Evolutionary conservation across 106 monocot genomes (phyloP), one percentile per base, ranked within the genome.

Genomic region (Dactylorhiza incarnata): DNA sequence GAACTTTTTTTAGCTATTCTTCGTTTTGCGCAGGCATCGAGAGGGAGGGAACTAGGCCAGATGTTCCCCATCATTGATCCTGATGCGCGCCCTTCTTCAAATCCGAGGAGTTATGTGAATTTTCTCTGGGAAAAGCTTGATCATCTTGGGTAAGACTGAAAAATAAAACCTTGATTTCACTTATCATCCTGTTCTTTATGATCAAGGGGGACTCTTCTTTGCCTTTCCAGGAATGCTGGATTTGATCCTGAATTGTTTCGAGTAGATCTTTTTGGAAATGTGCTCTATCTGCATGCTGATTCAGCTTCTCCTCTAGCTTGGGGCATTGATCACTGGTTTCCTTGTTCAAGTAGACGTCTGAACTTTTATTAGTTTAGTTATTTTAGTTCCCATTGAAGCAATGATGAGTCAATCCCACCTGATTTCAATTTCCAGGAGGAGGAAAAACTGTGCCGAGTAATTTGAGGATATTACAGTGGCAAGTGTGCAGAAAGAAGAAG

Each of bases 251-350:
- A 84, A 47, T 56, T 93, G 45, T 96, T 96, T 82, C 86, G 96
- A 16, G 87, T 96, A 13, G 96, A 96, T 56, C 73, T 83, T 5
- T 96, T 79, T 68, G 93, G 96, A 16, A 96, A 96, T 78, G 90
- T 96, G 43, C 83, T 96, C 26, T 93, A 91, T 71, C 75, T 91
- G 14, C 86, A 91, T 52, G 96, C 96, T 4, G 93, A 96, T 77
- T 66, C 82, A 14, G 84, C 90, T 37, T 96, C 93, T 70, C 96
- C 91, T 12, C 89, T 96, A 45, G 86, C 80, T 71, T 96, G 96
- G 96, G 86, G 84, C 29, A 87, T 93, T 25, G 96, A 96, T 81
- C 96, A 96, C 73, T 96, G 96, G 96, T 96, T 96, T 78, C 96
- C 96, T 45, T 81, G 83, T 52, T 74, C 90, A 78, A 89, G 96